Evolutionary conservation across 2,329 filamentous ascomycete genomes (phyloP).

Genomic region (Fusarium penzigii): DNA sequence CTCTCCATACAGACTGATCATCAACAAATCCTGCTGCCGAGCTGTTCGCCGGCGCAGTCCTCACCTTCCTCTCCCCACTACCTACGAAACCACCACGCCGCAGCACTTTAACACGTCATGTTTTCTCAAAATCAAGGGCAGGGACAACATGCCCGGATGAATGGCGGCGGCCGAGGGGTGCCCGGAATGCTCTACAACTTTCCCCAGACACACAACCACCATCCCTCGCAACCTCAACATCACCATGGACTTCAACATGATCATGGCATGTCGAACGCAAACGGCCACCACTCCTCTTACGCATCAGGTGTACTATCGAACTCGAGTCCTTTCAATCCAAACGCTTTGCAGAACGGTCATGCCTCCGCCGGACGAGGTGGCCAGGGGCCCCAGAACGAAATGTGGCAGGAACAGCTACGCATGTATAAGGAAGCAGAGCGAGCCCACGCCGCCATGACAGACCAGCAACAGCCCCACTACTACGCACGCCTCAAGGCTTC

Average conservation of each 20-base stretch:
- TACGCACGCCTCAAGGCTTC: conserved; percentile 72
- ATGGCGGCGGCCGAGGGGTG: conserved; percentile 58
- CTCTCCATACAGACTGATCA: conserved; percentile 19
- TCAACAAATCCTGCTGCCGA: conserved; percentile 26
- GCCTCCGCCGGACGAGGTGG: conserved; percentile 47
- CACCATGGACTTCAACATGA: conserved; percentile 62
- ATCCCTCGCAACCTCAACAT: conserved; percentile 66
- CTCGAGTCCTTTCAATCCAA: conserved; percentile 60
- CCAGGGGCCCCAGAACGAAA: conserved; percentile 59
- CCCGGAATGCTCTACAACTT: conserved; percentile 70
- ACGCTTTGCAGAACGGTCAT: conserved; percentile 59
- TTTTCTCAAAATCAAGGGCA: conserved; percentile 67
- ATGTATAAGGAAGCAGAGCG: conserved; percentile 76
- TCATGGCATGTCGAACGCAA: conserved; percentile 54
- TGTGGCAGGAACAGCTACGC: conserved; percentile 88
- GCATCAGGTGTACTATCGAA: conserved; percentile 56
- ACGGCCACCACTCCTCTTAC: conserved; percentile 48
- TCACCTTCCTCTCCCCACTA: conserved; percentile 16
- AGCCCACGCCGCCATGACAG: conserved; percentile 70
- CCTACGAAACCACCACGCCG: conserved; percentile 16
- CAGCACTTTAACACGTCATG: conserved; percentile 53
- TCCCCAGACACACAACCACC: conserved; percentile 62
- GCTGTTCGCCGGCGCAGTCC: conserved; percentile 31
- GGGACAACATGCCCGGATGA: conserved; percentile 75
- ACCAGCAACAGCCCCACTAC: conserved; percentile 65